Conservation (phyloP, 169 alveolate species). For the Plasmodium sp. region DNA sequence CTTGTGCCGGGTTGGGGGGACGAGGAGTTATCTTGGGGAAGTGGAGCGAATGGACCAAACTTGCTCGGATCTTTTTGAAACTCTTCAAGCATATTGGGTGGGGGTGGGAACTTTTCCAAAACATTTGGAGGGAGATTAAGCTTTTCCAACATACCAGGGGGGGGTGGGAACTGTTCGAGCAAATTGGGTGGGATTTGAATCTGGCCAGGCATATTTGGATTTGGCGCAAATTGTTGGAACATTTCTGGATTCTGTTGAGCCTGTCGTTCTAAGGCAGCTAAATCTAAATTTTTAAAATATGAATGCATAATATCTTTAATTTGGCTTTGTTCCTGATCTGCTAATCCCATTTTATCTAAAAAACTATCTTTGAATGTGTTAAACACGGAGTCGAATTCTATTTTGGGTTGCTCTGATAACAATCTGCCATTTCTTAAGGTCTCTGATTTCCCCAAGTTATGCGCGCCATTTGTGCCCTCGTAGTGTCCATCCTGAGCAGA, state of each 20-base stretch:
- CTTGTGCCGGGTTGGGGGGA: background rate
- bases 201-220: background rate
- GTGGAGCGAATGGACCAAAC: background rate
- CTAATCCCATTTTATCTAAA: slow-evolving; percentile 1
- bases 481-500: background rate
- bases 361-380: background rate
- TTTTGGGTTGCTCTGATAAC: background rate
- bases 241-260: background rate
- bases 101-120: background rate
- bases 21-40: background rate
- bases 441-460: background rate
- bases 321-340: background rate
- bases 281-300: background rate
- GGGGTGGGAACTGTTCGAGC: background rate
- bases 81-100: slow-evolving; percentile 1
- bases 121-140: background rate
- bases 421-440: background rate
- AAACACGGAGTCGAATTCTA: background rate
- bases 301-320: background rate
- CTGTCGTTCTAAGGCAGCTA: background rate
- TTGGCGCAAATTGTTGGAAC: background rate
- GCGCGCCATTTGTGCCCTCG: background rate
- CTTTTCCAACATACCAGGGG: background rate
- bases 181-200: background rate
- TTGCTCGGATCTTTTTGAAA: background rate